Percentiles rank a stretch among this genome's conserved stretches.
These are phyloP conservation scores for Cyberlindnera veronae DNA, from an alignment of 805 yeast genomes.

Conservation along the genomic window DNA sequence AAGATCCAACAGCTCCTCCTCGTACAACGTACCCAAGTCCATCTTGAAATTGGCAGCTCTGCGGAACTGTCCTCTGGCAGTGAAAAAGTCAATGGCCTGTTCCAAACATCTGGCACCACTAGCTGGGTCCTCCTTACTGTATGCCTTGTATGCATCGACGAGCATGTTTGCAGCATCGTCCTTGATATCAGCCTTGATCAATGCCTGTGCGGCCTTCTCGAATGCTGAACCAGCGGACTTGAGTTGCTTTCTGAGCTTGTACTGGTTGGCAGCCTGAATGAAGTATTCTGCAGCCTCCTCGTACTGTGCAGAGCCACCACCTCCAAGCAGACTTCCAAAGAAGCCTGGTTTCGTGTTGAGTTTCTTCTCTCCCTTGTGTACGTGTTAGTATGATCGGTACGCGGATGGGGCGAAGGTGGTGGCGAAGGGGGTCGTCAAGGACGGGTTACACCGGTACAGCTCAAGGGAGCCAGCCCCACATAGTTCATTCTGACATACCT, in stretches of 20 bases:
- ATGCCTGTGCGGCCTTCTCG: conserved; percentile 80
- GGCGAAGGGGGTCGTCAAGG: not conserved
- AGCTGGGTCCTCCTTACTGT: conserved; percentile 64
- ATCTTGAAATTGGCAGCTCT: conserved; percentile 92
- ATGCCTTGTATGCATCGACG: conserved; percentile 88
- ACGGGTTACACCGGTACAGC: not conserved
- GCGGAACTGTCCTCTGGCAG: conserved; percentile 90
- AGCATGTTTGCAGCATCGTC: conserved; percentile 91
- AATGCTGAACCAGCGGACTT: conserved; percentile 78
- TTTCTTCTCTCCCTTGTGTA: conserved; percentile 60
- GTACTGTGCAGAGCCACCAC: conserved; percentile 55
- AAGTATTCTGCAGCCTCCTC: conserved; percentile 94
- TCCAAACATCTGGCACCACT: conserved; percentile 76
- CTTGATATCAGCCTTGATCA: conserved; percentile 65
- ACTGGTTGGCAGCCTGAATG: conserved; percentile 90
- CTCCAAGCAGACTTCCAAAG: conserved; percentile 59
- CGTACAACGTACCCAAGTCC: conserved; percentile 87
- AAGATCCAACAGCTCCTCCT: conserved; percentile 64
- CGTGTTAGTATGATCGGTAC: not conserved
- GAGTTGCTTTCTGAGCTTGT: conserved; percentile 70
- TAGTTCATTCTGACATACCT: conserved; percentile 27
- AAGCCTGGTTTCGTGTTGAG: conserved; percentile 69
- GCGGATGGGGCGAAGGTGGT: not conserved
- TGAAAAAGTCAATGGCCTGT: conserved; percentile 78
- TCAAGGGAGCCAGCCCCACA: not conserved